Evolutionary conservation across 345 rosid species (phyloP), one percentile per base, ranked within the genome.

Genomic region (Pelargonium nanum): DNA sequence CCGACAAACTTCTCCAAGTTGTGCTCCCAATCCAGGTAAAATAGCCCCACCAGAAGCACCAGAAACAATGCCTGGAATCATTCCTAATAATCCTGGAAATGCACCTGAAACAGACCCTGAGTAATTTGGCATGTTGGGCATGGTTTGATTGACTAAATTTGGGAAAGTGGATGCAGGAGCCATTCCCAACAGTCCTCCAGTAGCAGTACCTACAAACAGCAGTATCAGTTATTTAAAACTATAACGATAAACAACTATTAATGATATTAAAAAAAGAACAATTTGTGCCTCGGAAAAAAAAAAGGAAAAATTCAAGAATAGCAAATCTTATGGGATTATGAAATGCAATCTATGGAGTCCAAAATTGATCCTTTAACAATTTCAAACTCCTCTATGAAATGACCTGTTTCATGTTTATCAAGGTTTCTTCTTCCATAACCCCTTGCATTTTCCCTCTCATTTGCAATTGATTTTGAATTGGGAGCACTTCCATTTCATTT

Each of bases 51-150:
- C 99, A 0, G 94, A 87, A 72, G 97, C 84, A 64, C 99, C 95
- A 62, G 84, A 67, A 19, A 84, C 70, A 77, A 86, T 71, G n/a
- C 99, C 97, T 6, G 96, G 97, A 76, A 88, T 86, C 99, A 89
- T 89, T 34, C 97, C 96, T 69, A 84, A 78, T 13, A 92, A 70
- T 19, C 97, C 97, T 1, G 99, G 97, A 69, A 87, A 87, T 28
- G 99, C 83, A 22, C 97, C 97, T 2, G 99, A 93, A 65, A 89
- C 83, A n/a, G 92, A 89, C 13, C 88, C 99, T 1, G 96, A 83
- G 71, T 93, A 93, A 73, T 93, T 93, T 24, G 99, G 99, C 99
- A 93, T 93, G 81, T 89, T 93, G 16, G 99, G 99, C 99, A 89
- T 93, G 23, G 96, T 93, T 70, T 89, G 99, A 67, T 93, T 93